Percentiles rank a stretch among this genome's conserved stretches.
Conservation (phyloP, 2,329 filamentous ascomycete species). For the Ampelomyces quisqualis region DNA sequence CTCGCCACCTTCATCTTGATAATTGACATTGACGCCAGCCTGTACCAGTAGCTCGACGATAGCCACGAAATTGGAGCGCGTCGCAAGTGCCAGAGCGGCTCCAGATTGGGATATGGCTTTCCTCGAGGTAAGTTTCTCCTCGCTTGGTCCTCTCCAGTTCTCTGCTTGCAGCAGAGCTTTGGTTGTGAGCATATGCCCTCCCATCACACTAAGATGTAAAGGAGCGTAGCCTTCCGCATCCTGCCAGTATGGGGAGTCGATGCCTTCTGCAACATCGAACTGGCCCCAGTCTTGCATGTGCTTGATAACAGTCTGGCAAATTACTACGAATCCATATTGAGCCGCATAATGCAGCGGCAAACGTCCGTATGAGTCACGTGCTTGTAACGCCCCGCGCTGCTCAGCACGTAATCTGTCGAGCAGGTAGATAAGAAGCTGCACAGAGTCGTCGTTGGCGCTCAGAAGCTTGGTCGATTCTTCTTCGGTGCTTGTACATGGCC, state of each 20-base stretch:
- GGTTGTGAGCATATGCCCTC: slow-evolving; percentile 85
- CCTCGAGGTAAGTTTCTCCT: slow-evolving; percentile 64
- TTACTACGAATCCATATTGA: slow-evolving; percentile 89
- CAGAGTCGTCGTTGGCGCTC: slow-evolving; percentile 70
- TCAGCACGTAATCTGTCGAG: slow-evolving; percentile 67
- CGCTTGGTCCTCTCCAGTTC: slow-evolving; percentile 67
- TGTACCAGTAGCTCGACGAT: slow-evolving; percentile 88
- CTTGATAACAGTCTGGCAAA: slow-evolving; percentile 83
- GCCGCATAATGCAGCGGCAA: slow-evolving; percentile 90
- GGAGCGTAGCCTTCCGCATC: slow-evolving; percentile 90
- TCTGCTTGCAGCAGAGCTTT: slow-evolving; percentile 77
- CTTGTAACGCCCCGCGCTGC: slow-evolving; percentile 68
- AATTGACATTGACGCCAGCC: slow-evolving; percentile 89
- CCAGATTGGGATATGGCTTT: slow-evolving; percentile 78
- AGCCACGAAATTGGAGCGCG: slow-evolving; percentile 78
- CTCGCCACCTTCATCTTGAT: slow-evolving; percentile 85
- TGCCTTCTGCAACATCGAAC: slow-evolving; percentile 80
- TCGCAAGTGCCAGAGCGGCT: slow-evolving; percentile 82
- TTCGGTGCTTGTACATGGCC: slow-evolving; percentile 66
- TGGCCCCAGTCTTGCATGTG: slow-evolving; percentile 87
- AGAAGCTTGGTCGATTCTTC: slow-evolving; percentile 61
- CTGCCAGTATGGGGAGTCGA: slow-evolving; percentile 87
- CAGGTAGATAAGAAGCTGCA: slow-evolving; percentile 64
- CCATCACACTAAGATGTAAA: slow-evolving; percentile 87
- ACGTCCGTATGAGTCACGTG: slow-evolving; percentile 76